phyloP scores from a whole-genome alignment of 2,329 filamentous ascomycete genomes.

The Akanthomyces dipterigenus region DNA sequence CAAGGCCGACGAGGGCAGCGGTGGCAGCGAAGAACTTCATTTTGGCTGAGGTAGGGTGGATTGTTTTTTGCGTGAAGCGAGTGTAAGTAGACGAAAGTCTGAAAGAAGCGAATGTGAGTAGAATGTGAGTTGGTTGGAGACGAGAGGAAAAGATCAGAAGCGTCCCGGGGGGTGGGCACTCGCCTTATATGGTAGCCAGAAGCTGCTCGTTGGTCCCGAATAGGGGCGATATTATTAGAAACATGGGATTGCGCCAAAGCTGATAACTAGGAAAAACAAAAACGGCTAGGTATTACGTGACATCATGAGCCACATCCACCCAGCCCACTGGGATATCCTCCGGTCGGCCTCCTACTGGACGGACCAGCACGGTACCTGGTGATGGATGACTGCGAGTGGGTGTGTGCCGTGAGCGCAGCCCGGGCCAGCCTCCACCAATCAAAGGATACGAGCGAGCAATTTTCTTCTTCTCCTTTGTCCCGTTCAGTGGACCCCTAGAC shows the following conservation, averaged over 20 bases:
- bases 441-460: conserved; percentile 7
- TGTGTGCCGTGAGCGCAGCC: neutral
- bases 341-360: neutral
- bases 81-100: conserved; percentile 7
- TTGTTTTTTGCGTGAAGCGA: conserved; percentile 5
- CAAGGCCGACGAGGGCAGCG: conserved; percentile 38
- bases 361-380: too few species aligned
- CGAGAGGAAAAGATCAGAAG: neutral
- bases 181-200: conserved; percentile 3
- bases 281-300: conserved; percentile 1
- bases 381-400: neutral
- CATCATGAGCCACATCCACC: neutral
- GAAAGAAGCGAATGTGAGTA: conserved; percentile 5
- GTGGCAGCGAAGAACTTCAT: conserved; percentile 55
- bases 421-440: neutral
- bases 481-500: neutral
- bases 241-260: neutral
- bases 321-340: neutral
- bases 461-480: neutral
- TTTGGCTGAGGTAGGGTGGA: conserved; percentile 36
- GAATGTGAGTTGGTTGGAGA: conserved; percentile 8
- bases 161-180: neutral
- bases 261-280: neutral
- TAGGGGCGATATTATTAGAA: conserved; percentile 9
- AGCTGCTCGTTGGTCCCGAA: neutral